These are phyloP conservation scores for Cylindrodendrum hubeiense DNA, from an alignment of 2,329 filamentous ascomycete species.

Conservation along the genomic window DNA sequence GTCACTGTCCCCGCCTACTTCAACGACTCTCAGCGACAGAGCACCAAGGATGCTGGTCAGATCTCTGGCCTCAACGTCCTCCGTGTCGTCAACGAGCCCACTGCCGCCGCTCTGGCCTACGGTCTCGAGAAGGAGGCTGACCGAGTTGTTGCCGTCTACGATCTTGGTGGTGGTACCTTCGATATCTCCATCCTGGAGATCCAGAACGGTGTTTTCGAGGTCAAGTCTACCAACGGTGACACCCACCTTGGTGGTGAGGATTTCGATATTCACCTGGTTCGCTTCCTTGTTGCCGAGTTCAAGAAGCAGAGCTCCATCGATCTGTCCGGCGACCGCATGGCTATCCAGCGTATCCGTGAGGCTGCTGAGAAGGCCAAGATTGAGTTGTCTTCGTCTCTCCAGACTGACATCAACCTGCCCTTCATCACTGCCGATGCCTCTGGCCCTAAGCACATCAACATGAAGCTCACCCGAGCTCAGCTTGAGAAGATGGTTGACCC, in stretches of 20 bases:
- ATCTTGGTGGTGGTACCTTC: conserved; percentile 98
- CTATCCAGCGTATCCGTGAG: conserved; percentile 98
- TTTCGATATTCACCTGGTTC: conserved; percentile 95
- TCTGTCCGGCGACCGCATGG: conserved; percentile 93
- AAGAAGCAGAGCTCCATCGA: conserved; percentile 96
- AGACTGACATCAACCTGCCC: conserved; percentile 98
- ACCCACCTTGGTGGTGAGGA: conserved; percentile 98
- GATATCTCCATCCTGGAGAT: conserved; percentile 99
- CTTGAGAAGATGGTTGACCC: conserved; percentile 94
- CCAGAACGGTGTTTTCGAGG: conserved; percentile 97
- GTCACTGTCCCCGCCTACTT: conserved; percentile 98
- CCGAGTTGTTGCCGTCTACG: conserved; percentile 92
- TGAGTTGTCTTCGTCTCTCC: conserved; percentile 92
- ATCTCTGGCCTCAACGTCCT: conserved; percentile 97
- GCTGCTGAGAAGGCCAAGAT: conserved; percentile 99
- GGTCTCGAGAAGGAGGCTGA: conserved; percentile 96
- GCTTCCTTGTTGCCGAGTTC: conserved; percentile 93
- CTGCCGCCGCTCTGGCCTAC: conserved; percentile 94
- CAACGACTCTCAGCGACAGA: conserved; percentile 98
- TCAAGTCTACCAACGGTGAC: conserved; percentile 99
- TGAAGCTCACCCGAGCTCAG: conserved; percentile 91
- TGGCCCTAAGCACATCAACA: conserved; percentile 98
- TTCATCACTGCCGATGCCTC: conserved; percentile 98
- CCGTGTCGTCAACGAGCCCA: conserved; percentile 98
- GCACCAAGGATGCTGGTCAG: conserved; percentile 97